A percentile compares a stretch with the other conserved stretches of the same genome.
phyloP scores from a whole-genome alignment of 2,329 filamentous ascomycete genomes.

The Claviceps monticola region DNA sequence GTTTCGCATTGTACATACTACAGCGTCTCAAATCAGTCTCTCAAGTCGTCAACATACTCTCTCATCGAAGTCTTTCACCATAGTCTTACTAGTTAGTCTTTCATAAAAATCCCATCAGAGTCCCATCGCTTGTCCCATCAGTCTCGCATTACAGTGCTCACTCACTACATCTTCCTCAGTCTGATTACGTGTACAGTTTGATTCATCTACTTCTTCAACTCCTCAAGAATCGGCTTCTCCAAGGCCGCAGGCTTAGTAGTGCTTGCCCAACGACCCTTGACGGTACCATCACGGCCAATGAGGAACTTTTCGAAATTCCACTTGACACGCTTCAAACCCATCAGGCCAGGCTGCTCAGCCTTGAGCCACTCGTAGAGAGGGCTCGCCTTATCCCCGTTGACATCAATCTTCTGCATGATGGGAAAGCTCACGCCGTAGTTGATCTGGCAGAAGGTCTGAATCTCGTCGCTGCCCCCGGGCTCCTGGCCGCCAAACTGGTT shows the following conservation, averaged over 20 bases:
- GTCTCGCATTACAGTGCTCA: no score
- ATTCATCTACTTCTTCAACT: constrained; percentile 42
- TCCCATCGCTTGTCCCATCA: no score
- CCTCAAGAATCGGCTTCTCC: constrained; percentile 61
- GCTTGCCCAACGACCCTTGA: constrained; percentile 77
- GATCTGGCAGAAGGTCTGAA: constrained; percentile 73
- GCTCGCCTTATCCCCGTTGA: constrained; percentile 73
- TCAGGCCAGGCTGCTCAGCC: constrained; percentile 59
- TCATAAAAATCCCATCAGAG: no score
- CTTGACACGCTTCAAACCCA: constrained; percentile 86
- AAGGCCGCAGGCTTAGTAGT: constrained; percentile 74
- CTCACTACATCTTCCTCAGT: background rate
- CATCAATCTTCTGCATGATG: constrained; percentile 80
- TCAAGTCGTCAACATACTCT: no score
- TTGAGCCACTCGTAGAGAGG: constrained; percentile 55
- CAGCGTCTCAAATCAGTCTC: no score
- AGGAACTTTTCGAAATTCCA: constrained; percentile 99
- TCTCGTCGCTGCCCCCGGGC: constrained; percentile 67
- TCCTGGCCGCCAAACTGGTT: constrained; percentile 95
- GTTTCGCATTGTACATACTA: no score
- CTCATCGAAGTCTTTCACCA: no score
- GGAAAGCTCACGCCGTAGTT: constrained; percentile 92
- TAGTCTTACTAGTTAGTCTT: no score
- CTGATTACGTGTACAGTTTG: background rate
- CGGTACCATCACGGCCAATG: constrained; percentile 70